Base-by-base conservation (phyloP, 2,329 filamentous ascomycete genomes). In the Phialophora tarda region DNA sequence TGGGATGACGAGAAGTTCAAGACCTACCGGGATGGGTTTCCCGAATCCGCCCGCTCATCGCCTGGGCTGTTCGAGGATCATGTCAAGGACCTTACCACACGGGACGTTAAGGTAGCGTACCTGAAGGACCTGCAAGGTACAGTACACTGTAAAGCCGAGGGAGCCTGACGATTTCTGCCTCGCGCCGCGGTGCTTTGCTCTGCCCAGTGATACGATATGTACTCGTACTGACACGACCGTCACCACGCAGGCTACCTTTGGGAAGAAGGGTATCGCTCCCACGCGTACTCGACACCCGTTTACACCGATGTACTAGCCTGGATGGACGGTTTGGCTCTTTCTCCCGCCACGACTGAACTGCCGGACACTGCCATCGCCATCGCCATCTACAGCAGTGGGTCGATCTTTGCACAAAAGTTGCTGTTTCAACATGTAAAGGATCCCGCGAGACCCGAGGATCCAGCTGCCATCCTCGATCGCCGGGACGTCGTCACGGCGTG, bases 61-160 rank as follows among this genome's bases (percentile, higher is more conserved):
- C 65, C 67, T 1, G 67, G 62, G 41, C 65, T 58, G 14, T 63
- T 71, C 11, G 62, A 66, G 32, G 63, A 60, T 3, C 69, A 71
- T 50, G 67, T 69, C 28, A 64, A 62, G 28, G 69, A 71, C 48
- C 59, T 71, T 5, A 71, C 67, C 12, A 55, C 53, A 34, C 32
- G 67, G 30, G 68, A 71, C 30, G 68, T 70, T n/a, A 70, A 70
- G 60, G 63, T 69, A 21, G 70, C 68, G 12, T 70, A 69, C 60
- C 56, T 70, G 28, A 71, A 71, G 47, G 67, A 71, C 48, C 38
- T 69, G 34, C 68, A 70, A 67, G 68, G 69, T 69, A 65, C 54
- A 51, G 38, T 44, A n/a, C 38, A 41, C 38, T 41, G 38, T 17
- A 41, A 41, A 41, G 38, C 38, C 14, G 38, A 17, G 14, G 38